A percentile compares a stretch with the other conserved stretches of the same genome.
Conservation (phyloP, 495 filamentous ascomycete species). For the Podospora fimiseda region DNA sequence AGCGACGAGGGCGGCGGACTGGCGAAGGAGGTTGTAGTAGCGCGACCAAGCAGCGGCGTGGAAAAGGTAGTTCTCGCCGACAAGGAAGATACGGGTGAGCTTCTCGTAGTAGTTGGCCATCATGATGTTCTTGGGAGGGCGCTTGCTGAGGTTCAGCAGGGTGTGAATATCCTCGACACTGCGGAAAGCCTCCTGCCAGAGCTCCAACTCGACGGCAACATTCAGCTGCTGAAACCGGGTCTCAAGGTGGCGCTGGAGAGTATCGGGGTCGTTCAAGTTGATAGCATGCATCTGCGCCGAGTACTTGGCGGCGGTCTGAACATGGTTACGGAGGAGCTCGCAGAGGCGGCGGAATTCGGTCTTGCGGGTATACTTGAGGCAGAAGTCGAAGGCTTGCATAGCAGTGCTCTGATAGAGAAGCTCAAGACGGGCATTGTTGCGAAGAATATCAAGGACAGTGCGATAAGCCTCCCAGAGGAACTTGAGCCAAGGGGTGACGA, state of each 20-base stretch:
- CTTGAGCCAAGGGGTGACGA: slow-evolving; percentile 98
- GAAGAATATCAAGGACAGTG: slow-evolving; percentile 93
- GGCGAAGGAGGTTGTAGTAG: slow-evolving; percentile 92
- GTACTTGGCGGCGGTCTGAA: slow-evolving; percentile 98
- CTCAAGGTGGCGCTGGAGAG: slow-evolving; percentile 91
- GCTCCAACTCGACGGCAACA: slow-evolving; percentile 92
- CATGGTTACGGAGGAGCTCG: slow-evolving; percentile 95
- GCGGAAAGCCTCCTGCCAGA: slow-evolving; percentile 99
- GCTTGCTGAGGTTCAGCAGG: slow-evolving; percentile 97
- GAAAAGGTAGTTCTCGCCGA: slow-evolving; percentile 99
- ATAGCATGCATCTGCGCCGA: slow-evolving; percentile 98
- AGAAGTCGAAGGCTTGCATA: slow-evolving; percentile 97
- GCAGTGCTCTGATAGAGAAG: slow-evolving; percentile 97
- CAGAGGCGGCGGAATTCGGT: slow-evolving; percentile 98
- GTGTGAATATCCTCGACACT: slow-evolving; percentile 99
- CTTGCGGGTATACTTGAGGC: slow-evolving; percentile 95
- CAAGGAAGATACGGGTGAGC: slow-evolving; percentile 93
- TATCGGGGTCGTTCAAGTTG: slow-evolving; percentile 96
- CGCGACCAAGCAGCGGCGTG: slow-evolving; percentile 95
- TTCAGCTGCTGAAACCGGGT: slow-evolving; percentile 98
- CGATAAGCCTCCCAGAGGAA: slow-evolving; percentile 99
- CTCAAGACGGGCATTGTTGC: slow-evolving; percentile 97
- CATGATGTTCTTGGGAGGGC: slow-evolving; percentile 98
- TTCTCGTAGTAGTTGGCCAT: slow-evolving; percentile 99
- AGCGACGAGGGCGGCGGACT: slow-evolving; percentile 78